Conservation (phyloP, 371 early-diverging fungal species). For the Mortierella sp. region DNA sequence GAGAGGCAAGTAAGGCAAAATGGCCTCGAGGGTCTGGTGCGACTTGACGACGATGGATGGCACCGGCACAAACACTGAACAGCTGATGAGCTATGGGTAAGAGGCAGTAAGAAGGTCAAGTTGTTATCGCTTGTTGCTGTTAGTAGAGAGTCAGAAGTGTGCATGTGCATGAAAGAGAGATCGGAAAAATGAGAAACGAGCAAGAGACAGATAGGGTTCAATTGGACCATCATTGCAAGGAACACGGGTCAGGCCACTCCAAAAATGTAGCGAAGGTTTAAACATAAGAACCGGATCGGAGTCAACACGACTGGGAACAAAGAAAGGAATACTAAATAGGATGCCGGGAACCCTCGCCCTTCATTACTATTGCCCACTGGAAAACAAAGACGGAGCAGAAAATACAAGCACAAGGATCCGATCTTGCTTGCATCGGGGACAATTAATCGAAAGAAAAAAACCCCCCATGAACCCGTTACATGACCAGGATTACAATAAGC, state of each 20-base stretch:
- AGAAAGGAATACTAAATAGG: not conserved
- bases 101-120: not conserved
- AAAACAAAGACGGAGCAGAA: not conserved
- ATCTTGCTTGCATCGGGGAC: not conserved
- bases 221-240: not conserved
- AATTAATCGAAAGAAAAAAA: not conserved
- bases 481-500: not conserved
- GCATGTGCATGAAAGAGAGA: not conserved
- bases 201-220: not conserved
- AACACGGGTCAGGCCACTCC: not conserved
- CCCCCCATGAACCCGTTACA: not conserved
- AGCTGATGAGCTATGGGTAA: constrained; percentile 37
- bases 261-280: not conserved
- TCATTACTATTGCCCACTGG: not conserved
- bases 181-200: not conserved
- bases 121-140: not conserved
- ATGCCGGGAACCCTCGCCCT: not conserved
- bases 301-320: not conserved
- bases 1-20: constrained; percentile 38
- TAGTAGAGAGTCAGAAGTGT: not conserved
- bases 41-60: constrained; percentile 48
- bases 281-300: not conserved
- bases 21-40: constrained; percentile 48
- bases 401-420: not conserved
- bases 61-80: constrained; percentile 47